Evolutionary conservation across 2,329 filamentous ascomycete genomes (phyloP).

Genomic region (Rutstroemia sp.): DNA sequence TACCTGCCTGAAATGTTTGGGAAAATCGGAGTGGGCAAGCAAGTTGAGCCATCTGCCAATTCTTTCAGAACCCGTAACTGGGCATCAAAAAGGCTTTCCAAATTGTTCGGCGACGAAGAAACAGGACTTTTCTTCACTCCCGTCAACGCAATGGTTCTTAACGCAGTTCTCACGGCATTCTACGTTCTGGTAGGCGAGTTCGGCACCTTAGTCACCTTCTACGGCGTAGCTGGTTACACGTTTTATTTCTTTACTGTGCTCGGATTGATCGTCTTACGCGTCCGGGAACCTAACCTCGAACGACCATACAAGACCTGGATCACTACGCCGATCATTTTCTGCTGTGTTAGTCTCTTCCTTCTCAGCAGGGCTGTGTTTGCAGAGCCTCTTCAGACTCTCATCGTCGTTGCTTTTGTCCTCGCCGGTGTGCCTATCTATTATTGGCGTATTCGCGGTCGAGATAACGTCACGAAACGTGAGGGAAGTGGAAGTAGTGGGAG

Average conservation of each 20-base stretch:
- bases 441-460: conserved; percentile 67
- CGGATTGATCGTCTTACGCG: conserved; percentile 82
- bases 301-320: conserved; percentile 96
- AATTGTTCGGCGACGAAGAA: conserved; percentile 67
- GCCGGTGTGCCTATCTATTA: conserved; percentile 84
- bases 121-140: conserved; percentile 85
- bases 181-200: conserved; percentile 91
- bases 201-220: conserved; percentile 86
- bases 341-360: conserved; percentile 91
- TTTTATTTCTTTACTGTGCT: conserved; percentile 97
- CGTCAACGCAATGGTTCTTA: conserved; percentile 84
- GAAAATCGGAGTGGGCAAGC: conserved; percentile 61
- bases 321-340: conserved; percentile 93
- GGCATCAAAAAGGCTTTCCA: conserved; percentile 50
- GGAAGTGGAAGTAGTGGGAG: conserved; percentile 33
- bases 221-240: conserved; percentile 92
- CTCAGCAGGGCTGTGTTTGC: conserved; percentile 84
- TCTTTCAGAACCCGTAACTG: conserved; percentile 46
- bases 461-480: conserved; percentile 41
- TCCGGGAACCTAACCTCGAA: conserved; percentile 80
- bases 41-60: conserved; percentile 34
- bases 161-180: conserved; percentile 60
- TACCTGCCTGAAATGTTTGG: conserved; percentile 83
- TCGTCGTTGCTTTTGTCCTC: conserved; percentile 78
- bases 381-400: conserved; percentile 80